Evolutionary conservation across 2,329 filamentous ascomycete species (phyloP).

Genomic region (Bimuria novae-zelandiae): DNA sequence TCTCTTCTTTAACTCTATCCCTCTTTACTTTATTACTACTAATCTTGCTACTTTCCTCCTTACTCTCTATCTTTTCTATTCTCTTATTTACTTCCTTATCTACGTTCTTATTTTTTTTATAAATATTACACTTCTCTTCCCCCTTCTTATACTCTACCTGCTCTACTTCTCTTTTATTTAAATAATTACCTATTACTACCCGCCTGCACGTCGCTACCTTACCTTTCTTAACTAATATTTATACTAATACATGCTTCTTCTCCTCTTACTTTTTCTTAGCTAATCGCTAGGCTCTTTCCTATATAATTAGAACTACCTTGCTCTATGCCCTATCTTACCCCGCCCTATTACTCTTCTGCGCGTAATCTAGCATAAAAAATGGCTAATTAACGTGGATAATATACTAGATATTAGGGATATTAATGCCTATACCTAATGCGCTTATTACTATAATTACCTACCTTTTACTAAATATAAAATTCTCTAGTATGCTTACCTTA

Average conservation of each 20-base stretch:
- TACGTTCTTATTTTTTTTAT: not conserved
- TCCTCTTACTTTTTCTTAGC: too few species aligned
- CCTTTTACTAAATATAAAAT: too few species aligned
- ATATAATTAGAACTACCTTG: too few species aligned
- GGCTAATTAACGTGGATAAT: too few species aligned
- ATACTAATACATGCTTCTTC: too few species aligned
- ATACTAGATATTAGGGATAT: too few species aligned
- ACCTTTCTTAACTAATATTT: constrained; percentile 5
- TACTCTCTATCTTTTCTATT: not conserved
- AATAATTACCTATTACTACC: constrained; percentile 16
- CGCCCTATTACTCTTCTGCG: too few species aligned
- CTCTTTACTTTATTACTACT: not conserved
- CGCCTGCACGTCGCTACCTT: constrained; percentile 5
- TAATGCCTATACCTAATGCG: too few species aligned
- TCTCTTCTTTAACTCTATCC: constrained; percentile 3
- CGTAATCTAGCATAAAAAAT: too few species aligned
- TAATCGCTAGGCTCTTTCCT: too few species aligned
- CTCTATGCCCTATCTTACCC: too few species aligned
- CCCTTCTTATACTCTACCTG: constrained; percentile 8
- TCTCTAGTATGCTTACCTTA: constrained; percentile 16
- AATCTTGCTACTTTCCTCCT: not conserved
- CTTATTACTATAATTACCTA: too few species aligned
- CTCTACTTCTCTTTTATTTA: constrained; percentile 8
- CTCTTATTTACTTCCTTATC: not conserved
- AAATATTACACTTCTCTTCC: constrained; percentile 11